Evolutionary conservation across 768 basidiomycete genomes (phyloP), one percentile per base, ranked within the genome.

Genomic region (Termitomyces sp.): DNA sequence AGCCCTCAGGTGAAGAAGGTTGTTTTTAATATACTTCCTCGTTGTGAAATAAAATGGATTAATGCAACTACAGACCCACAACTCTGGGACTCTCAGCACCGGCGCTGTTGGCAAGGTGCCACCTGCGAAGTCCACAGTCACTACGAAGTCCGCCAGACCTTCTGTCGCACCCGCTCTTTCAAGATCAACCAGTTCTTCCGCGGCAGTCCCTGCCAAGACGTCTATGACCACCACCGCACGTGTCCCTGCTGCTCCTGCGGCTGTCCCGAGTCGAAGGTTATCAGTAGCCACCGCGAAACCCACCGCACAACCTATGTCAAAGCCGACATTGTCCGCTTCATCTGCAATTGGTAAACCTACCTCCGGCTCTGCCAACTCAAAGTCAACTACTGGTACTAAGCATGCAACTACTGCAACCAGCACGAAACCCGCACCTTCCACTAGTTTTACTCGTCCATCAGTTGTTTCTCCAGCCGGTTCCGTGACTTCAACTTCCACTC

Each of bases 1-100:
- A 81, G 84, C 20, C 78, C 82, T 55, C 69, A 77, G 10, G 85
- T 85, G 48, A 92, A 88, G 75, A 90, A 87, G 81, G 90, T 86
- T 45, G 10, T 54, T 66, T 56, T 33, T 31, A 48, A 39, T n/a
- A 18, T 28, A 52, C 45, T 22, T 49, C 47, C 12, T 48, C n/a
- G 2, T 16, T 24, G 31, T 48, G 45, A 24, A 9, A 20, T 51
- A 46, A 31, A 37, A 37, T 41, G 18, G 39, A 28, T 3, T 7
- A 8, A 13, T 15, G 46, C 22, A 64, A 16, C 22, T 59, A 55
- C 62, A 90, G 88, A 79, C 86, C 57, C 74, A 85, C 64, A 84
- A 73, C 70, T 81, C 85, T 57, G 83, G 85, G 60, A 86, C 86
- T 61, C 85, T 86, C 75, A 82, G 84, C 61, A 64, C 80, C 67